These are phyloP conservation scores for Suhomyces wounanorum DNA, from an alignment of 1,139 yeast genomes.

Conservation along the genomic window DNA sequence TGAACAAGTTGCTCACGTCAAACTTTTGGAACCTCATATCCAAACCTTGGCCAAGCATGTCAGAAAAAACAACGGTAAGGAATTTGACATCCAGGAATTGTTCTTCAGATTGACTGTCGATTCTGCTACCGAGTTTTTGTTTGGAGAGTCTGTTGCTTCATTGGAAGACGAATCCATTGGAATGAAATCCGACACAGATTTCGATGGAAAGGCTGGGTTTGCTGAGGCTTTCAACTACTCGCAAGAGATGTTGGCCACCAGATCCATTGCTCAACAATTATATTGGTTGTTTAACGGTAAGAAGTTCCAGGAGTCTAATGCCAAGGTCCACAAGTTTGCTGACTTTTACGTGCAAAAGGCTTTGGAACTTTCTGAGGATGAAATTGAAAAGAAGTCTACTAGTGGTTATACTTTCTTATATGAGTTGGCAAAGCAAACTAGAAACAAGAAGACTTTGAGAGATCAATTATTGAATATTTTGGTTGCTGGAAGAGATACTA, in stretches of 20 bases:
- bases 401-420: slow-evolving; percentile 46
- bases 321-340: slow-evolving; percentile 30
- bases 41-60: slow-evolving; percentile 40
- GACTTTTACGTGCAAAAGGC: slow-evolving; percentile 32
- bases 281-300: slow-evolving; percentile 31
- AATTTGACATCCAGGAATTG: slow-evolving; percentile 40
- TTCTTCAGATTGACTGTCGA: slow-evolving; percentile 43
- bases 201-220: slow-evolving; percentile 31
- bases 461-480: slow-evolving; percentile 49
- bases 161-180: slow-evolving; percentile 33
- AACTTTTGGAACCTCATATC: slow-evolving; percentile 50
- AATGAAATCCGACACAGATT: slow-evolving; percentile 17
- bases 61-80: slow-evolving; percentile 21
- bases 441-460: slow-evolving; percentile 43
- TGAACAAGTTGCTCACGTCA: slow-evolving; percentile 55
- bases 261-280: slow-evolving; percentile 32
- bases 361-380: slow-evolving; percentile 31
- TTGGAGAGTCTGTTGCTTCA: slow-evolving; percentile 38
- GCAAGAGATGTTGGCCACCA: slow-evolving; percentile 31
- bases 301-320: slow-evolving; percentile 30
- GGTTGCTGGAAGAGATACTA: slow-evolving; percentile 51
- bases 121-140: slow-evolving; percentile 44
- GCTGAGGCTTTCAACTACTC: slow-evolving; percentile 36
- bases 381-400: slow-evolving; percentile 38
- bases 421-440: slow-evolving; percentile 47